Conservation (phyloP, 495 filamentous ascomycete species). For the Hyaloscypha variabilis region DNA sequence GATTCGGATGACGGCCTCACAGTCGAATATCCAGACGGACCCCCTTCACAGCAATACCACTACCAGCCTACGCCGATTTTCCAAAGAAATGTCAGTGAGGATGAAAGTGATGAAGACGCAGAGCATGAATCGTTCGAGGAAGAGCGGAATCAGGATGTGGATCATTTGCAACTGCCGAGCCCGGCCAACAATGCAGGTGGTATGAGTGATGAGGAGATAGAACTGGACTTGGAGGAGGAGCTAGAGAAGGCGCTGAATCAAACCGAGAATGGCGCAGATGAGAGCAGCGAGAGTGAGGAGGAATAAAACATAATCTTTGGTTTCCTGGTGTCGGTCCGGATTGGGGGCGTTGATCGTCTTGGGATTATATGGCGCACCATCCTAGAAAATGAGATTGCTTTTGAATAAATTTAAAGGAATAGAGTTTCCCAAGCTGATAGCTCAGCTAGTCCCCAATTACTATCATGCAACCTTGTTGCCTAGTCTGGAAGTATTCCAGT, state of each 20-base stretch:
- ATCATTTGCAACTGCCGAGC: slow-evolving; percentile 32
- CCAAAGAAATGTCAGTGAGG: slow-evolving; percentile 24
- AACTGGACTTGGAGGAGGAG: slow-evolving; percentile 32
- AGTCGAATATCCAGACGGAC: slow-evolving; percentile 32
- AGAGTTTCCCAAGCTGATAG: background rate
- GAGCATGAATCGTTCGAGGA: slow-evolving; percentile 30
- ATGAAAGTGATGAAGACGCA: slow-evolving; percentile 28
- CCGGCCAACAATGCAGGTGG: slow-evolving; percentile 28
- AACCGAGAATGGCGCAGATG: slow-evolving; percentile 18
- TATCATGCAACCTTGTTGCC: background rate
- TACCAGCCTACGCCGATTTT: slow-evolving; percentile 23
- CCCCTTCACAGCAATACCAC: slow-evolving; percentile 5
- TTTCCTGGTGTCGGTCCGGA: background rate
- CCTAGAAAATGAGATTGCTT: background rate
- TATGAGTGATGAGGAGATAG: slow-evolving; percentile 32
- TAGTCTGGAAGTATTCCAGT: background rate
- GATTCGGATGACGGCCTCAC: slow-evolving; percentile 34
- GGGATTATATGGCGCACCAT: background rate
- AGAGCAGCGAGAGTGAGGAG: slow-evolving; percentile 36
- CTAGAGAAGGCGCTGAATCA: slow-evolving; percentile 30
- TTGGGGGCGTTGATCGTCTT: background rate
- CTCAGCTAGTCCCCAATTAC: background rate
- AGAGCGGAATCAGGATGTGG: slow-evolving; percentile 33
- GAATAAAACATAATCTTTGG: slow-evolving; percentile 21
- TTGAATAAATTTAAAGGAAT: background rate